These are phyloP conservation scores for Pyrus pyrifolia DNA, from an alignment of 306 rosid genomes.

Conservation along the genomic window DNA sequence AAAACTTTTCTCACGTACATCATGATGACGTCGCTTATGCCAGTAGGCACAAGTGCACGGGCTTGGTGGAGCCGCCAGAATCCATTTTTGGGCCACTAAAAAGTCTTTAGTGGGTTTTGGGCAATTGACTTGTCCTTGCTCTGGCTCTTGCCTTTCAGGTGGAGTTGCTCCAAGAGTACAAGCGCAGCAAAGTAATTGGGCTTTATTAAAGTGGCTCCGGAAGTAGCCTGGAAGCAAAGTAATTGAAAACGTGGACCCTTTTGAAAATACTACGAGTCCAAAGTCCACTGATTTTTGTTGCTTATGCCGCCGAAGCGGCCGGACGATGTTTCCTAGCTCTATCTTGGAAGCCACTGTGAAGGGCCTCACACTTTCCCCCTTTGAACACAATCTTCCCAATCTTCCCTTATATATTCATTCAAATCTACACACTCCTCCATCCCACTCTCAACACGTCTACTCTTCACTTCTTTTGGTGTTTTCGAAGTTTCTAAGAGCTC, in stretches of 20 bases:
- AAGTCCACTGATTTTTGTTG: not conserved
- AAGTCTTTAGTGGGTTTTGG: too few relatives aligned
- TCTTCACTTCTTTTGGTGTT: not conserved
- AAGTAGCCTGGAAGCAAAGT: conserved; percentile 12
- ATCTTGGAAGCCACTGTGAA: conserved; percentile 27
- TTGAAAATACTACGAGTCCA: not conserved
- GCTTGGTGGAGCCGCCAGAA: too few relatives aligned
- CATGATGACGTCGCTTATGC: too few relatives aligned
- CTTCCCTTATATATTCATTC: not conserved
- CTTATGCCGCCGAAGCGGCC: not conserved
- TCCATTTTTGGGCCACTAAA: too few relatives aligned
- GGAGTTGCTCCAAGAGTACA: too few relatives aligned
- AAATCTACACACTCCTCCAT: conserved; percentile 1
- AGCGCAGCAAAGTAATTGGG: not conserved
- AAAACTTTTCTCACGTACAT: too few relatives aligned
- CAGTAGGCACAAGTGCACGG: too few relatives aligned
- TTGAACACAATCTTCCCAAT: not conserved
- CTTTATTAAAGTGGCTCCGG: not conserved
- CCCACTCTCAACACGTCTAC: not conserved
- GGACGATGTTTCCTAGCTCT: conserved; percentile 20
- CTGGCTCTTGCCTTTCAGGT: too few relatives aligned
- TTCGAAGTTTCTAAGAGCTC: not conserved
- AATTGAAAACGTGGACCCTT: not conserved
- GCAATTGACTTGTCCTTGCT: too few relatives aligned
- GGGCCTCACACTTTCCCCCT: not conserved